A percentile compares a stretch with the other conserved stretches of the same genome.
Evolutionary conservation across 768 basidiomycete species (phyloP).

Genomic region (Lactifluus hygrophoroides): DNA sequence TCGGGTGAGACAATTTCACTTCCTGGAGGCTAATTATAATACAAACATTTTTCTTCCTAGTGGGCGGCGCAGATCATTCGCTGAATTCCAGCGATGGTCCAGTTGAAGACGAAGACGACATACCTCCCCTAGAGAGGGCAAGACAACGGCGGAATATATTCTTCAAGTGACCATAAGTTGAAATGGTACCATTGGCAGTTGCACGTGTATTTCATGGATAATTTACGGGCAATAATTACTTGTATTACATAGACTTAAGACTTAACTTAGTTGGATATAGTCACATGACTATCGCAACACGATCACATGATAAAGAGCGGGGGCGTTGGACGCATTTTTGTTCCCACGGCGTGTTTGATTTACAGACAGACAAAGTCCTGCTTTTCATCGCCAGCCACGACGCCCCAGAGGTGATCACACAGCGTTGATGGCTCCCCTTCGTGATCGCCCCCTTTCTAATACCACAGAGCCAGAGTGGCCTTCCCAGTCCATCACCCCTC

Average conservation of each 20-base stretch:
- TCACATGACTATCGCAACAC: slow-evolving; percentile 13
- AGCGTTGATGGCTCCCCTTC: slow-evolving; percentile 38
- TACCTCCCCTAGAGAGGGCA: slow-evolving; percentile 66
- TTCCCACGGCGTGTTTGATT: slow-evolving; percentile 20
- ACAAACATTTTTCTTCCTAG: neutral
- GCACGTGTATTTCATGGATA: slow-evolving; percentile 1
- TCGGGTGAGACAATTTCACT: neutral
- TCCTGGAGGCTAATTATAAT: neutral
- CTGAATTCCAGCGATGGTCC: slow-evolving; percentile 14
- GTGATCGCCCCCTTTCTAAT: slow-evolving; percentile 53
- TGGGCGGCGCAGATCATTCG: slow-evolving; percentile 10
- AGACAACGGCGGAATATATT: slow-evolving; percentile 38
- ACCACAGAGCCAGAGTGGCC: slow-evolving; percentile 55
- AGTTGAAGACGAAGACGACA: slow-evolving; percentile 41
- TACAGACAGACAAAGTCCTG: neutral
- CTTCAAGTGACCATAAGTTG: slow-evolving; percentile 13
- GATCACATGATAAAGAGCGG: slow-evolving; percentile 20
- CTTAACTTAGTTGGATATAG: neutral
- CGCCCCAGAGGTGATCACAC: neutral
- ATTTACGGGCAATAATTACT: neutral
- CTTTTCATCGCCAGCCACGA: neutral
- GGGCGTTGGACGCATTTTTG: neutral
- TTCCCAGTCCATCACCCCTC: slow-evolving; percentile 57
- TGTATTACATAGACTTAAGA: neutral
- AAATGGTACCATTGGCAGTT: too few species aligned